Percentiles rank a stretch among this genome's conserved stretches.
Conservation (phyloP, 768 basidiomycete species). For the Cubamyces sp. region DNA sequence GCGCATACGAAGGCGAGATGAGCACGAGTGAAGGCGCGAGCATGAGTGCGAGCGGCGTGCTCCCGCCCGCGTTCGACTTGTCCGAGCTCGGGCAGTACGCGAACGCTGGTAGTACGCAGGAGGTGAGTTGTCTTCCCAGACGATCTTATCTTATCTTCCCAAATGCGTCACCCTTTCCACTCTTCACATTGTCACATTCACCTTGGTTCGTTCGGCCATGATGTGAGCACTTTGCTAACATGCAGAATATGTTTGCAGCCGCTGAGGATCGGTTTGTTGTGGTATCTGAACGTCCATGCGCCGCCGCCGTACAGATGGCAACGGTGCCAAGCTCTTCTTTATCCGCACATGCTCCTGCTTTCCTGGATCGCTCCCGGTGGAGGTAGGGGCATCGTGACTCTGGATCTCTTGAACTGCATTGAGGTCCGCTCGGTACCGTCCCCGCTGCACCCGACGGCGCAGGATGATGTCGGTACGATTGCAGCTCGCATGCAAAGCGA, state of each 20-base stretch:
- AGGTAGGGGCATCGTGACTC: slow-evolving; percentile 80
- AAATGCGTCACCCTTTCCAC: not conserved
- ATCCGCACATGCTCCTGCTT: slow-evolving; percentile 81
- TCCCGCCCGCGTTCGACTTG: slow-evolving; percentile 52
- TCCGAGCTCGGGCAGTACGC: slow-evolving; percentile 49
- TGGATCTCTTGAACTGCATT: slow-evolving; percentile 86
- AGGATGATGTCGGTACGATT: slow-evolving; percentile 85
- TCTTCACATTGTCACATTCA: not conserved
- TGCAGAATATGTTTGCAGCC: slow-evolving; percentile 55
- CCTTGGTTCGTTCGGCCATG: slow-evolving; percentile 12
- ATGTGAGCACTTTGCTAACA: slow-evolving; percentile 17
- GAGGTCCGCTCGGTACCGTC: slow-evolving; percentile 84
- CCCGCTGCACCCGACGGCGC: slow-evolving; percentile 77
- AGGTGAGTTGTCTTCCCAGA: slow-evolving; percentile 41
- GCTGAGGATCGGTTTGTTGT: slow-evolving; percentile 80
- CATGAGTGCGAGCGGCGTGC: slow-evolving; percentile 37
- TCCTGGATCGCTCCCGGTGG: slow-evolving; percentile 88
- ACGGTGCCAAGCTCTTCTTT: slow-evolving; percentile 80
- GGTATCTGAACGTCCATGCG: slow-evolving; percentile 93
- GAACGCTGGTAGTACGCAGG: slow-evolving; percentile 42
- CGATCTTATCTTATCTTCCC: slow-evolving; percentile 14
- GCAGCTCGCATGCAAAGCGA: slow-evolving; percentile 71
- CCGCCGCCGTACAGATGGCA: slow-evolving; percentile 78
- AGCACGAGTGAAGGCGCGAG: slow-evolving; percentile 38
- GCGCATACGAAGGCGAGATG: slow-evolving; percentile 20